Base-by-base conservation (phyloP, 2,329 filamentous ascomycete genomes). In the Pyrenophora teres region DNA sequence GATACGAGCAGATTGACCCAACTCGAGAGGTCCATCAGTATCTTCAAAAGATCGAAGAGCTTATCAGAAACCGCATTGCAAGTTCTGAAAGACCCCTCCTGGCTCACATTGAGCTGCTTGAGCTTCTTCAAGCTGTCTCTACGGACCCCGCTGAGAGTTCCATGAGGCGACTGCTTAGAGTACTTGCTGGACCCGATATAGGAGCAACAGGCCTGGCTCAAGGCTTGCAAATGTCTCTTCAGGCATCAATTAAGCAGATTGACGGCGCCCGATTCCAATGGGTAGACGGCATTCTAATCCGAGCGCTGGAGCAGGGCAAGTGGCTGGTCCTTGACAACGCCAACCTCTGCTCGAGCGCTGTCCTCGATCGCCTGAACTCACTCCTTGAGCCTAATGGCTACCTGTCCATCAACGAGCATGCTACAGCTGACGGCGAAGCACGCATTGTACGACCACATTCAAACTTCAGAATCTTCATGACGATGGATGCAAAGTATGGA, bases 241-340 rank as follows among this genome's bases (percentile, higher is more conserved):
- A 80, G 19, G 76, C 78, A 4, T 80, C 85, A 1, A 75, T 81
- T 27, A 75, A 78, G 2, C 59, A 63, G 9, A 81, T 90, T 19
- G 84, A 87, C 18, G 87, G 87, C 56, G 90, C 92, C 18, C 87
- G 88, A 2, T 99, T 99, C 69, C 91, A 96, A 72, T 99, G 94
- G 94, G 85, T 96, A 2, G 93, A 99, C 70, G 94, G 95, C 50
- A 84, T 95, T 40, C 86, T 99, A 37, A 88, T 97, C 40, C 88
- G 92, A 63, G 93, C 94, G 36, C 80, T 97, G 9, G 83, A 95
- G 67, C 80, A 87, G 62, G 94, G 94, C 12, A 84, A 92, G 54
- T 99, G 94, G 94, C 80, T 99, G 15, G 87, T 99, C 9, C 84
- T 99, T 18, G 94, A 99, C 74, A 97, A 99, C 73, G 94, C 95